These are phyloP conservation scores for Daldinia eschscholtzii DNA, from an alignment of 2,329 filamentous ascomycete genomes.

Conservation along the genomic window DNA sequence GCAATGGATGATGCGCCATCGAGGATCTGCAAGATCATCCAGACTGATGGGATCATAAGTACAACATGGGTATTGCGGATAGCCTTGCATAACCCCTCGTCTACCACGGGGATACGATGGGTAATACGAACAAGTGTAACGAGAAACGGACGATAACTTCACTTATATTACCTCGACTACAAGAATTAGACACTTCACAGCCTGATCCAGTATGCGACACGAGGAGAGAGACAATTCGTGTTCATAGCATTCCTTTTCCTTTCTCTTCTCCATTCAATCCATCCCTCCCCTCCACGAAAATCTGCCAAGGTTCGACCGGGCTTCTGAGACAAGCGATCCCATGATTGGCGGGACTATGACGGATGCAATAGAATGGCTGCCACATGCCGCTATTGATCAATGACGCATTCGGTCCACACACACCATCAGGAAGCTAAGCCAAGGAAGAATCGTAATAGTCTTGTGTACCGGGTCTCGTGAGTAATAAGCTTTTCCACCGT, in stretches of 20 bases:
- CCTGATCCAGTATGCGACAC: constrained; percentile 9
- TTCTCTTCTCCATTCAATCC: constrained; percentile 16
- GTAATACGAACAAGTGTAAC: constrained; percentile 29
- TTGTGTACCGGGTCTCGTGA: constrained; percentile 33
- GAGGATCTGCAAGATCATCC: constrained; percentile 49
- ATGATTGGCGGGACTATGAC: constrained; percentile 47
- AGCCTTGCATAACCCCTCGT: constrained; percentile 40
- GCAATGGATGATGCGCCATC: constrained; percentile 29
- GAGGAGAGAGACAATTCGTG: constrained; percentile 21
- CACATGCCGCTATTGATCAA: constrained; percentile 47
- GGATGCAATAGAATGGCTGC: constrained; percentile 35
- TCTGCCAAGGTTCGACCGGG: constrained; percentile 41
- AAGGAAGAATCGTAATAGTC: constrained; percentile 28
- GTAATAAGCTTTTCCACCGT: constrained; percentile 40
- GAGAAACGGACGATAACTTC: constrained; percentile 23
- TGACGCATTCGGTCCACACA: constrained; percentile 49
- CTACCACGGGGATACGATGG: constrained; percentile 25
- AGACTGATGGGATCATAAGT: constrained; percentile 48
- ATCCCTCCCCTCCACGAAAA: constrained; percentile 21
- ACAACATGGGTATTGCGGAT: constrained; percentile 32
- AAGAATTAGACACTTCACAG: constrained; percentile 14
- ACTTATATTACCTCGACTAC: constrained; percentile 8
- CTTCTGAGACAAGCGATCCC: constrained; percentile 45
- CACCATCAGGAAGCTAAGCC: constrained; percentile 30
- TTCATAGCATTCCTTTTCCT: constrained; percentile 31